Evolutionary conservation across 2,329 filamentous ascomycete genomes (phyloP).

Genomic region (Cadophora luteo-olivacea): DNA sequence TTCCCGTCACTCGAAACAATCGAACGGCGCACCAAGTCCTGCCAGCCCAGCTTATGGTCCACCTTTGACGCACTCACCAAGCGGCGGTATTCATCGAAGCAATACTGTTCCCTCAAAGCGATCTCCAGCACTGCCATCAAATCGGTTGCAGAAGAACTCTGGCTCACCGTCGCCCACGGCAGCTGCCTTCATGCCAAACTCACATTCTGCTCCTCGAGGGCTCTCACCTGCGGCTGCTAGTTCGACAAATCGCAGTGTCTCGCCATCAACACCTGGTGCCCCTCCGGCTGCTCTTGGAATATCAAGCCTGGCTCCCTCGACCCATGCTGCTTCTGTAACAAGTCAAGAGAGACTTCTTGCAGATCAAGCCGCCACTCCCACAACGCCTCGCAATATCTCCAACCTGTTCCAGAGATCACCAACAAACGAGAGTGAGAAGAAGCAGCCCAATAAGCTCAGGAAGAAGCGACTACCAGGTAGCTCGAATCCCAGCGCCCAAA

Average conservation of each 20-base stretch:
- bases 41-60: conserved; percentile 63
- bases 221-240: conserved; percentile 34
- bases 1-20: conserved; percentile 82
- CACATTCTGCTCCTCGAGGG: conserved; percentile 38
- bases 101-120: conserved; percentile 94
- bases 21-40: conserved; percentile 74
- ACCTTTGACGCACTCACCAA: conserved; percentile 62
- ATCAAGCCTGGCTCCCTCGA: conserved; percentile 36
- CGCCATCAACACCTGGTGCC: conserved; percentile 36
- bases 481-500: conserved; percentile 86
- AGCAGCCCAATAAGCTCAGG: conserved; percentile 87
- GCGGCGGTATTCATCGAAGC: conserved; percentile 72
- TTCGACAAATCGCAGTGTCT: conserved; percentile 30
- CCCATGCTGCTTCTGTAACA: conserved; percentile 45
- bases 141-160: conserved; percentile 67
- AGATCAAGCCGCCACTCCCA: conserved; percentile 39
- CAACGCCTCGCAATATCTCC: conserved; percentile 73
- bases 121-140: conserved; percentile 73
- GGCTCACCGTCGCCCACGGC: conserved; percentile 54
- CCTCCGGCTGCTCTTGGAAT: conserved; percentile 30
- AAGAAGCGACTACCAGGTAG: conserved; percentile 82
- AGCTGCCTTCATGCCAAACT: conserved; percentile 45
- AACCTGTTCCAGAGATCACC: conserved; percentile 75
- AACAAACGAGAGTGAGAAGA: conserved; percentile 65
- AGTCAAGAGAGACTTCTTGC: conserved; percentile 57